Evolutionary conservation across 345 rosid species (phyloP), one percentile per base, ranked within the genome.

Genomic region (Salix purpurea): DNA sequence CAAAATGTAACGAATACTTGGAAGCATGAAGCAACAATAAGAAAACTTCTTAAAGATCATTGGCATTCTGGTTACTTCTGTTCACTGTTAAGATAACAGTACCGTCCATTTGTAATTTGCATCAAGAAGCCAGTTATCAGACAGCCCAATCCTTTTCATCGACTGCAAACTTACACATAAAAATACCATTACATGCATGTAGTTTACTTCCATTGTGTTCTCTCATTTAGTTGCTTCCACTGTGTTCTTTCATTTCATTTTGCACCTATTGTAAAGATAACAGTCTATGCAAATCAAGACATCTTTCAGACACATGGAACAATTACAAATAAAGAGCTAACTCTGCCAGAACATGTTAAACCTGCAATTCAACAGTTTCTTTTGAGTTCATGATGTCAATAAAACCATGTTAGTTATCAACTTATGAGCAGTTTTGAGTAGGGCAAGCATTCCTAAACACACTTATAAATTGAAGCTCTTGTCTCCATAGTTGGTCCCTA

Each of bases 1-100:
- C 42, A 24, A 26, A 73, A 26, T 39, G 46, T 34, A 16, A 42
- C 30, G 60, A 36, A 46, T 46, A 46, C 12, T 34, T 30, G 39
- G 26, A 34, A 48, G 52, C n/a, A 52, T 36, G 34, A 30, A 28
- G 24, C 14, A 66, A 50, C 30, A 39, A 48, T 52, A 24, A 19
- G n/a, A 6, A 80, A 34, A 67, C 56, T 67, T 65, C 67, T 71
- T 61, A 71, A 50, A 34, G 3, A 46, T 13, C 28, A 73, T 37
- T 1, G n/a, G 2, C 36, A 44, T 1, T 39, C 24, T 15, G 23
- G 32, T 16, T 5, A 40, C 48, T 54, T n/a, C 46, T 5, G 71
- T 23, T 28, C 65, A 71, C 5, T 72, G 37, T 24, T 10, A 34
- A 3, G 21, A 72, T 9, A 72, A 4, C 16, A 54, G 37, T 56